Evolutionary conservation across 306 rosid genomes (phyloP).

Genomic region (Begonia fuchsioides): DNA sequence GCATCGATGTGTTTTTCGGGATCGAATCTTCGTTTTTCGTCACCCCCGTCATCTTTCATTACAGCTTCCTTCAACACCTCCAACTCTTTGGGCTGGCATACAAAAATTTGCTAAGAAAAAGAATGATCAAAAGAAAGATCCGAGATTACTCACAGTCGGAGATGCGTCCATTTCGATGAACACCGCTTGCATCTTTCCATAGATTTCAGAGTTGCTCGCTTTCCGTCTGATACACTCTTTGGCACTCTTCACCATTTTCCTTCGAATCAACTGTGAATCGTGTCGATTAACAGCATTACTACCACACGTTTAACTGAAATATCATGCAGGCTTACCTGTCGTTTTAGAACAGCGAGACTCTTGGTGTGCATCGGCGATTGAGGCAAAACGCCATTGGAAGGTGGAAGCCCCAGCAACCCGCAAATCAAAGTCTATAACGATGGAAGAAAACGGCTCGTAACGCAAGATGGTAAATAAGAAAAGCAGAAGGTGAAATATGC

Average conservation of each 20-base stretch:
- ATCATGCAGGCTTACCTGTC: conserved; percentile 29
- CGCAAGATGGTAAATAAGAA: not conserved
- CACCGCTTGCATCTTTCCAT: conserved; percentile 60
- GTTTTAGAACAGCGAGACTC: conserved; percentile 74
- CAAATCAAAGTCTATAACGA: conserved; percentile 57
- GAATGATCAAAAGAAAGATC: not conserved
- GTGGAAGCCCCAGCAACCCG: conserved; percentile 88
- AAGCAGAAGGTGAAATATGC: too few species aligned
- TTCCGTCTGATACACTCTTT: conserved; percentile 40
- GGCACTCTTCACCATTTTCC: conserved; percentile 67
- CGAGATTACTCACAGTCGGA: conserved; percentile 39
- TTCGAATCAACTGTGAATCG: conserved; percentile 37
- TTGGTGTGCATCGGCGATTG: conserved; percentile 97
- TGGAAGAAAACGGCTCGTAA: conserved; percentile 1
- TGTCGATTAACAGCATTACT: not conserved
- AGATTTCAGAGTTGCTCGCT: conserved; percentile 39
- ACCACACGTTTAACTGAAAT: too few species aligned
- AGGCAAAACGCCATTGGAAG: conserved; percentile 93
- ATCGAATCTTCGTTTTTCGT: conserved; percentile 23
- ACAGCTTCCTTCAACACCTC: conserved; percentile 27
- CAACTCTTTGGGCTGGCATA: conserved; percentile 24
- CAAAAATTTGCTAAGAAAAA: not conserved
- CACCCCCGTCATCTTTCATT: conserved; percentile 19
- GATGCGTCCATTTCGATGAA: conserved; percentile 55
- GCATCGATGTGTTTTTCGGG: conserved; percentile 32